These are phyloP conservation scores for Mycena floridula DNA, from an alignment of 768 basidiomycete genomes.

Conservation along the genomic window DNA sequence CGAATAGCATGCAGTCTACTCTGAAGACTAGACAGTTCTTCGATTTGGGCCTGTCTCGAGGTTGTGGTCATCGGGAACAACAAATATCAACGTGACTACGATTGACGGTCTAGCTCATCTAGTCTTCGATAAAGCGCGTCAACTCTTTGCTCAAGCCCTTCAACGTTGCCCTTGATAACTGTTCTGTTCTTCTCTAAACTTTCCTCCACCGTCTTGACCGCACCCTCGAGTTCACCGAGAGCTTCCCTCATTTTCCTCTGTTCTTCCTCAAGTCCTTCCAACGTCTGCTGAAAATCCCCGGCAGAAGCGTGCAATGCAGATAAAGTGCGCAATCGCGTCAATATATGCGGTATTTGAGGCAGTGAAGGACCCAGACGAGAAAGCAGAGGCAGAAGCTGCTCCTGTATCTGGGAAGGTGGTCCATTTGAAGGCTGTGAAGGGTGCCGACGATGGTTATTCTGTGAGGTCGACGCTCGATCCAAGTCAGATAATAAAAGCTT, in stretches of 20 bases:
- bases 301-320: constrained; percentile 79
- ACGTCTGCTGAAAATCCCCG: constrained; percentile 63
- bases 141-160: constrained; percentile 54
- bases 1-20: constrained; percentile 37
- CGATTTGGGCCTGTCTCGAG: constrained; percentile 40
- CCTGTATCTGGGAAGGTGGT: constrained; percentile 32
- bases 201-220: constrained; percentile 65
- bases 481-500: constrained; percentile 91
- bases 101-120: constrained; percentile 26
- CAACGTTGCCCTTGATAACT: constrained; percentile 69
- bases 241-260: constrained; percentile 59
- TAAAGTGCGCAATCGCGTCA: constrained; percentile 82
- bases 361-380: constrained; percentile 66
- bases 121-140: constrained; percentile 33
- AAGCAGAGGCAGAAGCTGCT: constrained; percentile 63
- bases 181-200: constrained; percentile 71
- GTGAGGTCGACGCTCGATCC: constrained; percentile 66
- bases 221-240: constrained; percentile 60
- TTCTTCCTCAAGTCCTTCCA: constrained; percentile 65
- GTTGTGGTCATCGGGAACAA: background rate
- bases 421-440: constrained; percentile 20
- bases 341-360: constrained; percentile 84
- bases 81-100: too few species aligned
- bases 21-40: constrained; percentile 40
- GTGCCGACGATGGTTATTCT: constrained; percentile 38